Evolutionary conservation across 495 filamentous ascomycete genomes (phyloP).

Genomic region (Penicillium roqueforti): DNA sequence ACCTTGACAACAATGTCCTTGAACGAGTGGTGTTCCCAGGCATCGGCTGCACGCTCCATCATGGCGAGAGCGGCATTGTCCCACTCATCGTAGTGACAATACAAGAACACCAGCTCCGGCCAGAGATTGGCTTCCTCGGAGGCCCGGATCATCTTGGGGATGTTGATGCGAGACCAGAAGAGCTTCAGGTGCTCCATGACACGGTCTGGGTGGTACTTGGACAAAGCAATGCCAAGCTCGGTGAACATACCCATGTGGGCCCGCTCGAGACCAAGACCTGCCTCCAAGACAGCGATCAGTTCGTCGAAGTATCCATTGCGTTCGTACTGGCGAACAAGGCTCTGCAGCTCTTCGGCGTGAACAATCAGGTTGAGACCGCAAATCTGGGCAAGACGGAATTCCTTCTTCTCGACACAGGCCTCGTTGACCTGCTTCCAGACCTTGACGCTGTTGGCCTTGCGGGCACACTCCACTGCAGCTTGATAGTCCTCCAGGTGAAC

Average conservation of each 20-base stretch:
- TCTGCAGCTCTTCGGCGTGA: constrained; percentile 92
- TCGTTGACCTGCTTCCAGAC: constrained; percentile 99
- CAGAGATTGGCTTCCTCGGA: constrained; percentile 95
- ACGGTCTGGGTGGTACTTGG: constrained; percentile 93
- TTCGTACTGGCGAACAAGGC: constrained; percentile 95
- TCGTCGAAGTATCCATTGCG: constrained; percentile 97
- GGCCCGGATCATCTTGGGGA: constrained; percentile 94
- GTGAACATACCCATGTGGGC: constrained; percentile 97
- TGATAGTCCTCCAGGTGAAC: constrained; percentile 97
- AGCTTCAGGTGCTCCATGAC: constrained; percentile 99
- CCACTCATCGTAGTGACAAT: constrained; percentile 98
- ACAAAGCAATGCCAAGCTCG: constrained; percentile 87
- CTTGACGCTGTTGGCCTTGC: constrained; percentile 99
- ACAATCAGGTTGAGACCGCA: constrained; percentile 98
- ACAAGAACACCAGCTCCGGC: constrained; percentile 98
- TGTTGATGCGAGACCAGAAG: constrained; percentile 98
- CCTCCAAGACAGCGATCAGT: constrained; percentile 89
- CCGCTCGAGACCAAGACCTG: constrained; percentile 90
- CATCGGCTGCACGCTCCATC: constrained; percentile 97
- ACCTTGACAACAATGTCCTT: constrained; percentile 99
- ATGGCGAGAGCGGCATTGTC: constrained; percentile 98
- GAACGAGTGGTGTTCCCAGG: constrained; percentile 99
- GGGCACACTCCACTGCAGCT: constrained; percentile 94
- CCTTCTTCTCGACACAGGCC: constrained; percentile 96
- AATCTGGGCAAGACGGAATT: constrained; percentile 98